Base-by-base conservation (phyloP, 345 rosid genomes). In the Mercurialis annua region DNA sequence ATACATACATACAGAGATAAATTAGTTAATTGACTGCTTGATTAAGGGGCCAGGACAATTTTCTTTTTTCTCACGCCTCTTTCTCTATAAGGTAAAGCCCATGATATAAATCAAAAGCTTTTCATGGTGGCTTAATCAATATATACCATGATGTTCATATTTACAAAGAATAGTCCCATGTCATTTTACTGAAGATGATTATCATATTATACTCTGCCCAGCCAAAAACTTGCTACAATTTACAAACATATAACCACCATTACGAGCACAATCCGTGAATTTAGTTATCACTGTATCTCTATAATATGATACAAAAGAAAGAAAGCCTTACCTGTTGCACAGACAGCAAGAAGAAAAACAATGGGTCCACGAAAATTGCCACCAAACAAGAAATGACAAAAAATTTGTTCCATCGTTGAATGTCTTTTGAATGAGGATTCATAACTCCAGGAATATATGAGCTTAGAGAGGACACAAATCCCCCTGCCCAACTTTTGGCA, bases 401-500 rank as follows among this genome's bases (percentile, higher is more conserved):
- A 72, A 85, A 83, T 61, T 87, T 71, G 78, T 79, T 82, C 97
- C 97, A 93, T 2, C 15, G 60, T 65, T 87, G 91, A 78, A 90
- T 86, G 58, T 67, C 44, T 73, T 71, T 73, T 26, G 85, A 49
- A 73, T 93, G 97, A 76, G 98, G 97, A 78, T 90, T 93, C 90
- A 88, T 83, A 76, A 90, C 82, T 34, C 87, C 81, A 31, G 83
- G 89, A 74, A 87, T 69, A 77, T 65, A 58, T 26, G 62, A 64
- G 55, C 29, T 30, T 53, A 81, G 7, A 81, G 38, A 77, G 9
- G 89, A 72, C 46, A 64, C 40, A 60, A 80, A 72, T 59, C 87
- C 67, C 73, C 74, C 88, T 27, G 87, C 90, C 88, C 98, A 88
- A 11, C 98, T 90, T 81, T 81, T 83, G 65, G 97, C 96, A 74